These are phyloP conservation scores for Inga oerstediana DNA, from an alignment of 306 rosid species.

Conservation along the genomic window DNA sequence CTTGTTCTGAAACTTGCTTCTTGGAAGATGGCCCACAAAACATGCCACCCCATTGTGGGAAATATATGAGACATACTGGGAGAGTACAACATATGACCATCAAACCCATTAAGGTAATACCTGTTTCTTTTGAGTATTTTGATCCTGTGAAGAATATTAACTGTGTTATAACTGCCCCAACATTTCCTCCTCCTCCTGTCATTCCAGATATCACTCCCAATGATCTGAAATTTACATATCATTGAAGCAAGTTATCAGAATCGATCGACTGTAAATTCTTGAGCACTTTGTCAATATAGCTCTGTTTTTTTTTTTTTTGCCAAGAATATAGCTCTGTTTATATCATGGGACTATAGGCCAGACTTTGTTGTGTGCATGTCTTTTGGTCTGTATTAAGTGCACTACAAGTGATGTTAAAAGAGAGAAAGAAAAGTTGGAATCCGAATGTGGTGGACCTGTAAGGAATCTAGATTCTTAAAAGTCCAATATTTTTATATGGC, in stretches of 20 bases:
- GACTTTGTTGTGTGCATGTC: not conserved
- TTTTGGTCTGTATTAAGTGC: not conserved
- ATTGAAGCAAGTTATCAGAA: not conserved
- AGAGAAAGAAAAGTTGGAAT: not conserved
- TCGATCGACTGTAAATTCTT: not conserved
- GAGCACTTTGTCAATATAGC: not conserved
- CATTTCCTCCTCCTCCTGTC: constrained; percentile 97
- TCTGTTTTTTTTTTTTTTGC: not conserved
- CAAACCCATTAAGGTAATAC: constrained; percentile 82
- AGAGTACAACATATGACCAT: constrained; percentile 83
- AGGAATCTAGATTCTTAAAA: not conserved
- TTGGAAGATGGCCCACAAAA: constrained; percentile 58
- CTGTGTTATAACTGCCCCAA: constrained; percentile 87
- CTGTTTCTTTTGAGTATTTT: constrained; percentile 71
- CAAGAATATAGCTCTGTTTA: not conserved
- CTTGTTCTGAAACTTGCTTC: constrained; percentile 61
- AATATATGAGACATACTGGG: constrained; percentile 63
- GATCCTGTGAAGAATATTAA: constrained; percentile 87
- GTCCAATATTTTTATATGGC: not conserved
- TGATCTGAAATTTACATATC: constrained; percentile 55
- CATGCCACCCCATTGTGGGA: constrained; percentile 99
- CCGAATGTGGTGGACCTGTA: not conserved
- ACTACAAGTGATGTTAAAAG: not conserved
- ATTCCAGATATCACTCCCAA: constrained; percentile 86
- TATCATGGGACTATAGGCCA: not conserved